Base-by-base conservation (phyloP, 805 yeast genomes). In the Vanderwaltozyma polyspora region DNA sequence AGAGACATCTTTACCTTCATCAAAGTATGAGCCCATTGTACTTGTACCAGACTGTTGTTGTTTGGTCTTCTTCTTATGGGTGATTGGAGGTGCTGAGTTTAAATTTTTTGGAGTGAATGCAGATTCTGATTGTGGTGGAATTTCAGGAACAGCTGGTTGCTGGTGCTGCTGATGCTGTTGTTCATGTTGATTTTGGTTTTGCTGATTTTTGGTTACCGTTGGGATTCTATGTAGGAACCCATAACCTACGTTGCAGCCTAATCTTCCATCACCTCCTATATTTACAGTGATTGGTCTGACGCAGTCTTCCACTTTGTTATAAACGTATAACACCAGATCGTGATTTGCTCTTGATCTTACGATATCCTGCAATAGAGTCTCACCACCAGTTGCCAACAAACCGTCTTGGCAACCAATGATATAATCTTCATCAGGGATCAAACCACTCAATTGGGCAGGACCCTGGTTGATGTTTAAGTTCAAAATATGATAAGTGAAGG, bases 171-270 rank as follows among this genome's bases (percentile, higher is more conserved):
- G 28, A 16, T 3, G 36, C 19, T 11, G 23, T n/a, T 8, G 18
- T 18, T 16, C n/a, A 14, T 18, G 10, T n/a, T 18, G 24, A 25
- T 6, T 4, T 27, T 15, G 27, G 4, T 6, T 7, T 21, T 21
- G 35, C 16, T 21, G 21, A 8, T 17, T 9, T 5, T 13, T 19
- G 24, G 9, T 3, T 5, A 52, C 54, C 1, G 75, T 73, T 1
- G 97, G 95, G n/a, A 83, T 59, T 40, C 91, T 64, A 52, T 89
- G 97, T 33, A 89, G 62, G 33, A 81, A 67, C 0, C 98, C 98
- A 49, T 86, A 87, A 0, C 96, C 97, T 14, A 89, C 93, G 43
- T 87, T 94, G 60, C 95, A 86, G 2, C 98, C 98, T 25, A 89
- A 60, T 25, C 85, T 64, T 1, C 95, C 94, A 43, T 64, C 70